Conservation (phyloP, 2,329 filamentous ascomycete species). For the Fonsecaea multimorphosa region DNA sequence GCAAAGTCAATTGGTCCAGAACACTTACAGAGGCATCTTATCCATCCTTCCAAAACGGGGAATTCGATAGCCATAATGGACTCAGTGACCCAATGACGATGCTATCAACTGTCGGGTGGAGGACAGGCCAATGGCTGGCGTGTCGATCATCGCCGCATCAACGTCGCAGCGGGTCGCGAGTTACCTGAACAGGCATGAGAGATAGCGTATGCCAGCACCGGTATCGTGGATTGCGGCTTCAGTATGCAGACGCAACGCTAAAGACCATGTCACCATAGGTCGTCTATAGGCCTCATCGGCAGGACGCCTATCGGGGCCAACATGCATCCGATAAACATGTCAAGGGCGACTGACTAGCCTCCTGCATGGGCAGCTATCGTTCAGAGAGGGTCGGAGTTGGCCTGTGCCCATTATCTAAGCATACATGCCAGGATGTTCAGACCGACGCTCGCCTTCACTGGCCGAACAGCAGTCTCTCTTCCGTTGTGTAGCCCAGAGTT, state of each 20-base stretch:
- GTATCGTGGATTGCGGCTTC: background rate
- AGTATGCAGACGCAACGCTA: background rate
- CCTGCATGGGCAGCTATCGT: background rate
- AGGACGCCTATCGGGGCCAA: background rate
- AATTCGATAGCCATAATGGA: background rate
- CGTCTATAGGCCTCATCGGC: background rate
- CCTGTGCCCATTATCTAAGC: background rate
- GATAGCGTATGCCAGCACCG: background rate
- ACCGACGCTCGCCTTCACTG: background rate
- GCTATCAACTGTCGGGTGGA: background rate
- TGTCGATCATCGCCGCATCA: conserved; percentile 5
- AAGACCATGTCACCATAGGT: background rate
- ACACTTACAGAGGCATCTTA: background rate
- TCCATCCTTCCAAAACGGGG: background rate
- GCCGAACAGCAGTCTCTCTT: background rate
- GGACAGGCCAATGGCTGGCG: background rate
- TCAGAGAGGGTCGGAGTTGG: background rate
- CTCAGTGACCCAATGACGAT: background rate
- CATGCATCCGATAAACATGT: background rate
- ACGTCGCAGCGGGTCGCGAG: background rate
- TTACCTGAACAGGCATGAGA: conserved; percentile 21
- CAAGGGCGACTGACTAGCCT: background rate
- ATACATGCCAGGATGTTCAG: background rate
- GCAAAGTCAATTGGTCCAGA: background rate
- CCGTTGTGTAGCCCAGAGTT: background rate